Conservation (phyloP, 805 yeast genomes). For the Starmerella apis region DNA sequence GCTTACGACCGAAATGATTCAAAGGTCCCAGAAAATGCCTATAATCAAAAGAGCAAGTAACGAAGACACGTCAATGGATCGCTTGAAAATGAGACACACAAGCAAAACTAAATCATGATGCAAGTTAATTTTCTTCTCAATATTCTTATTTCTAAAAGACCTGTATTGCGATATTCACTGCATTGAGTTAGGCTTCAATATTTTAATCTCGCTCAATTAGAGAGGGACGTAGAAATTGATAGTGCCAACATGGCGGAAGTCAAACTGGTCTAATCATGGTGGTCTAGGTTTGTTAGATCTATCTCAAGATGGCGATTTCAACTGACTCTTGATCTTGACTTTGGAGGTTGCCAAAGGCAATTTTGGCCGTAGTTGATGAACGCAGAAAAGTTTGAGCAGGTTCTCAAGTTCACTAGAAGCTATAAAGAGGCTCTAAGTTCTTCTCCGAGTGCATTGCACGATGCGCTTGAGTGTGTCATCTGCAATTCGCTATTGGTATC, state of each 20-base stretch:
- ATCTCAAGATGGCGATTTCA: no score
- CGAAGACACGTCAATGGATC: no score
- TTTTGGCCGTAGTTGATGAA: constrained; percentile 4
- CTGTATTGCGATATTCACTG: no score
- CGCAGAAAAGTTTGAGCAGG: constrained; percentile 13
- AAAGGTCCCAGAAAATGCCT: neutral
- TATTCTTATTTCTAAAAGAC: no score
- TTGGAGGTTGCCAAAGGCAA: neutral
- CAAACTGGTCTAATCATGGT: no score
- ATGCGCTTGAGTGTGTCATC: constrained; percentile 38
- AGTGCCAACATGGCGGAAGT: no score
- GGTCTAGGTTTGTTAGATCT: no score
- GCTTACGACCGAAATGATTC: neutral
- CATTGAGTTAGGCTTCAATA: no score
- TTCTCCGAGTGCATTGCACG: constrained; percentile 4
- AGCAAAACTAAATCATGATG: neutral
- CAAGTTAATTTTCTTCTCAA: neutral
- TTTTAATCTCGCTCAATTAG: no score
- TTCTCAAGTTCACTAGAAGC: constrained; percentile 4
- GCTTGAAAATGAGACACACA: no score
- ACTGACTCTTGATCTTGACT: neutral
- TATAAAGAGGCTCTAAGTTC: constrained; percentile 10
- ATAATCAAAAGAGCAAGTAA: no score
- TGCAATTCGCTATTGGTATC: constrained; percentile 53
- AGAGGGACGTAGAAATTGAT: no score